Evolutionary conservation across 306 rosid species (phyloP).

Genomic region (Inga oerstediana): DNA sequence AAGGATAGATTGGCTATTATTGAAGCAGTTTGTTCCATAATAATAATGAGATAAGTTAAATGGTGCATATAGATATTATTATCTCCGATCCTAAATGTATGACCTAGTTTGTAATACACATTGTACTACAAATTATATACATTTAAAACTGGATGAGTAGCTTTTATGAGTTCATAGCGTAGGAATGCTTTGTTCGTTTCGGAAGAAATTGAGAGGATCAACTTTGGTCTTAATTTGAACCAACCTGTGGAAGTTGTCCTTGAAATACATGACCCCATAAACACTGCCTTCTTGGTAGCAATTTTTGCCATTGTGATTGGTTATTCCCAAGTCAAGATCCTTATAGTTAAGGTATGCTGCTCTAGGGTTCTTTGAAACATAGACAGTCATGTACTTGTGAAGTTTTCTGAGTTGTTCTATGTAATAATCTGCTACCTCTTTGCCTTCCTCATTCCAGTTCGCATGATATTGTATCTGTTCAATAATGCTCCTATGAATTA

Average conservation of each 20-base stretch:
- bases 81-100: too few relatives aligned
- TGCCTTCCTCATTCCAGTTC: conserved; percentile 46
- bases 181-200: conserved; percentile 69
- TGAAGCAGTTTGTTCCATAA: too few relatives aligned
- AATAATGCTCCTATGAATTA: too few relatives aligned
- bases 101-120: too few relatives aligned
- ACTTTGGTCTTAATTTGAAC: conserved; percentile 57
- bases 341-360: too few relatives aligned
- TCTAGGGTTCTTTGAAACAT: conserved; percentile 40
- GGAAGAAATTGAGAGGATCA: conserved; percentile 68
- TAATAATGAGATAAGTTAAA: background rate
- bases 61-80: too few relatives aligned
- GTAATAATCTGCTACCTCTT: conserved; percentile 22
- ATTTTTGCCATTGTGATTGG: conserved; percentile 40
- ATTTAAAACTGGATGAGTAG: too few relatives aligned
- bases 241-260: conserved; percentile 58
- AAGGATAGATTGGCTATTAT: too few relatives aligned
- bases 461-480: conserved; percentile 48
- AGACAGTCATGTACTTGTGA: conserved; percentile 53
- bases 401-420: conserved; percentile 32
- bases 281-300: conserved; percentile 44
- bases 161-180: background rate
- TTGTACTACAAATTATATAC: too few relatives aligned
- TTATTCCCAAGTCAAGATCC: conserved; percentile 39
- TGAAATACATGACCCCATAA: conserved; percentile 53